Conservation (phyloP, 169 alveolate species). For the Pseudocohnilembus persalinus region DNA sequence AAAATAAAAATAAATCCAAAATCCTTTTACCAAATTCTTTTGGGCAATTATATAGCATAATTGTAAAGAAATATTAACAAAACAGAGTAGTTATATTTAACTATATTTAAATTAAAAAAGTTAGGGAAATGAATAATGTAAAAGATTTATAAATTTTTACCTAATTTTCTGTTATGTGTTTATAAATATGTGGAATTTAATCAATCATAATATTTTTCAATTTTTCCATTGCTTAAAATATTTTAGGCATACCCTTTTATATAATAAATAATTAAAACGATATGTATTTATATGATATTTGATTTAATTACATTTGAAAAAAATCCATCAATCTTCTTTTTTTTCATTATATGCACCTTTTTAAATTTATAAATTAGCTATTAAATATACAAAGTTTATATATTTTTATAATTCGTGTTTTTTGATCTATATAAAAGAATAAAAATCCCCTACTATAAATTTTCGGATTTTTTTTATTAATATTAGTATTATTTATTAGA, state of each 20-base stretch:
- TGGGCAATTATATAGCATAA: conserved; percentile 19
- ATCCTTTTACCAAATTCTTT: conserved; percentile 8
- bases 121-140: not conserved
- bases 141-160: not conserved
- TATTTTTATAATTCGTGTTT: too few relatives aligned
- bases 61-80: conserved; percentile 21
- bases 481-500: too few relatives aligned
- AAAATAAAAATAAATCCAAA: conserved; percentile 14
- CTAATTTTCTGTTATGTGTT: not conserved
- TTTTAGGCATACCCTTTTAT: conserved; percentile 23
- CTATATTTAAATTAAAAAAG: not conserved
- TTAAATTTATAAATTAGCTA: too few relatives aligned
- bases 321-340: not conserved
- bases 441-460: too few relatives aligned
- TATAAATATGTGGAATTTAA: not conserved
- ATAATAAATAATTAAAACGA: not conserved
- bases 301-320: not conserved
- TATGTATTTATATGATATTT: too few relatives aligned
- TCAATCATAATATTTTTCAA: not conserved
- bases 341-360: conserved; percentile 11
- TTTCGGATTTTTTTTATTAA: too few relatives aligned
- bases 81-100: not conserved
- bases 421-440: too few relatives aligned
- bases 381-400: too few relatives aligned
- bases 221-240: not conserved